Percentiles rank a stretch among this genome's conserved stretches.
These are phyloP conservation scores for Pontederia paniculata DNA, from an alignment of 176 grass and related monocot genomes.

Conservation along the genomic window DNA sequence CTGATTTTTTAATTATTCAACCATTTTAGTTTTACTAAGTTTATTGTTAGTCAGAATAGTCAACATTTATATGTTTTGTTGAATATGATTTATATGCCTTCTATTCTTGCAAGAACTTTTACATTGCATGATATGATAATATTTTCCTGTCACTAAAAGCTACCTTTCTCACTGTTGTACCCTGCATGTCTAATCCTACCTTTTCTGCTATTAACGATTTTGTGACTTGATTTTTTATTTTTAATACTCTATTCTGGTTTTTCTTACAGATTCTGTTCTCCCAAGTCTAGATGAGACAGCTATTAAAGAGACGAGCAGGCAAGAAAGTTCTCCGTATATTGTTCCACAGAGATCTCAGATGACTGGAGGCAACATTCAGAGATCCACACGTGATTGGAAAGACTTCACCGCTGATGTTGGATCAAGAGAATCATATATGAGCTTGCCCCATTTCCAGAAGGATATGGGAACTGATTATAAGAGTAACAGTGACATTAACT, in stretches of 20 bases:
- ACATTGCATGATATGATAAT: too few species aligned
- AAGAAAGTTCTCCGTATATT: conserved; percentile 40
- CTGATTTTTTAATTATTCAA: too few species aligned
- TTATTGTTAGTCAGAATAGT: too few species aligned
- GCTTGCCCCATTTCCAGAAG: conserved; percentile 4
- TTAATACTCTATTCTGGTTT: conserved; percentile 4
- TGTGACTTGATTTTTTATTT: not conserved
- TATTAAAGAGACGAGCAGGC: conserved; percentile 26
- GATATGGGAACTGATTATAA: conserved; percentile 5
- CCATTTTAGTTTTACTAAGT: too few species aligned
- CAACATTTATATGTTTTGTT: too few species aligned
- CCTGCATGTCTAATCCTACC: conserved; percentile 12
- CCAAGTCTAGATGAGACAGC: conserved; percentile 34
- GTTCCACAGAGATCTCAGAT: conserved; percentile 55
- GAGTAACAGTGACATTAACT: not conserved
- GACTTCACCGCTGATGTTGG: conserved; percentile 7
- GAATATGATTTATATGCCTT: too few species aligned
- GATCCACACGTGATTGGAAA: conserved; percentile 12
- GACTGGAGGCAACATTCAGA: conserved; percentile 37
- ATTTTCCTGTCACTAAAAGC: too few species aligned
- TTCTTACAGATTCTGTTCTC: conserved; percentile 31
- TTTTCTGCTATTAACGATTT: conserved; percentile 1
- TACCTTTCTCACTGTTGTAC: not conserved
- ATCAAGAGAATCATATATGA: conserved; percentile 3
- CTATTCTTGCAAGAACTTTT: too few species aligned